Evolutionary conservation across 306 rosid genomes (phyloP), one percentile per base, ranked within the genome.

Genomic region (Inga laurina): DNA sequence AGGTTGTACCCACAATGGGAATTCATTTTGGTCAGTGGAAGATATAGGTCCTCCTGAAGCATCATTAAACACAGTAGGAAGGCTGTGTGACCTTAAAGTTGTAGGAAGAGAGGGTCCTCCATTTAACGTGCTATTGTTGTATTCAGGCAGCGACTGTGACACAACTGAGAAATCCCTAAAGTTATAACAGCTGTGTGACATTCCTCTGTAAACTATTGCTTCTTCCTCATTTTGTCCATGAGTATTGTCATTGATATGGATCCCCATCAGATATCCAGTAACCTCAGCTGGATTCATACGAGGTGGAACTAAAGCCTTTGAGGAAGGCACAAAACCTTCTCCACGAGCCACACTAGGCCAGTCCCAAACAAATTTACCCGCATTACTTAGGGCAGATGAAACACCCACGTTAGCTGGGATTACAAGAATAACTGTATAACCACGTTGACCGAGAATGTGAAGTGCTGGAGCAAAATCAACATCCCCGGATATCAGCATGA

Each of bases 281-380:
- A 90, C 48, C 79, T 92, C 98, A 65, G 87, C 39, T 72, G 82
- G 78, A 64, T 85, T 88, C 46, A 88, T 90, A 11, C 92, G 92
- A 69, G 89, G 89, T 72, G 92, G 86, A 78, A 79, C 81, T 59
- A 90, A 83, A 81, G 76, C 72, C 87, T 88, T 96, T 71, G 93
- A 52, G 8, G 97, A 81, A 21, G 93, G 95, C 21, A 91, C 90
- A 82, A 91, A 92, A 77, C 99, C 98, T 83, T 96, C 99, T 22
- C 98, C 99, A 46, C 94, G 98, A 80, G 91, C 98, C 51, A 96
- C 97, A 8, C 94, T 89, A 41, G 97, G 90, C 99, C 99, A 96
- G 84, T 96, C 97, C 99, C 99, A 96, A 24, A 96, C 98, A 82
- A 94, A 96, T 88, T 96, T 96, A 32, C 99, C 99, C 10, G 98